Percentiles rank a stretch among this genome's conserved stretches.
phyloP scores from a whole-genome alignment of 805 yeast genomes.

The Ogataea trehaloabstinens region DNA sequence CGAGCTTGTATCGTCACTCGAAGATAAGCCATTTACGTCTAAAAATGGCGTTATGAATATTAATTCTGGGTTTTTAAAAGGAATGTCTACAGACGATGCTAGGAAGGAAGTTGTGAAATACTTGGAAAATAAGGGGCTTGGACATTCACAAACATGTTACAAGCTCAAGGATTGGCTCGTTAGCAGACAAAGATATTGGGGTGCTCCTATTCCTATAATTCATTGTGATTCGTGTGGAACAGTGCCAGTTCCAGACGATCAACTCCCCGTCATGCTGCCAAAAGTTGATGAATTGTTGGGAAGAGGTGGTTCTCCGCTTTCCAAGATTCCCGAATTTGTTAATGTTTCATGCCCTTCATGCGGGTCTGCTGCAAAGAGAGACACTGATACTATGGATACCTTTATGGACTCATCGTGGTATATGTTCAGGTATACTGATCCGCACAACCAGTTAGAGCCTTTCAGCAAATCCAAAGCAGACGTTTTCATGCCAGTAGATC shows the following conservation, averaged over 20 bases:
- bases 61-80: constrained; percentile 49
- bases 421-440: constrained; percentile 78
- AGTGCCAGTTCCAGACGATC: constrained; percentile 87
- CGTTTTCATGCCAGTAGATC: constrained; percentile 73
- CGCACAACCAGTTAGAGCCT: constrained; percentile 55
- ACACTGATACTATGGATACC: constrained; percentile 98
- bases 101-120: constrained; percentile 37
- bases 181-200: constrained; percentile 96
- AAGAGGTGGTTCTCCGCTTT: constrained; percentile 67
- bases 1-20: constrained; percentile 7
- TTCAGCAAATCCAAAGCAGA: constrained; percentile 53
- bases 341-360: constrained; percentile 82
- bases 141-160: constrained; percentile 49
- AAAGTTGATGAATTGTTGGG: constrained; percentile 40
- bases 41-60: constrained; percentile 48
- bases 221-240: constrained; percentile 85
- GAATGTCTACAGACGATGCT: constrained; percentile 52
- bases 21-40: constrained; percentile 34
- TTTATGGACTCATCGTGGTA: constrained; percentile 99
- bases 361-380: constrained; percentile 69
- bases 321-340: constrained; percentile 63
- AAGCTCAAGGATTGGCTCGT: constrained; percentile 91
- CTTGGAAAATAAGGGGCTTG: constrained; percentile 33
- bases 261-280: constrained; percentile 83
- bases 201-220: constrained; percentile 94